Evolutionary conservation across 192 early-diverging fungal genomes (phyloP).

Genomic region (Coemansia sp.): DNA sequence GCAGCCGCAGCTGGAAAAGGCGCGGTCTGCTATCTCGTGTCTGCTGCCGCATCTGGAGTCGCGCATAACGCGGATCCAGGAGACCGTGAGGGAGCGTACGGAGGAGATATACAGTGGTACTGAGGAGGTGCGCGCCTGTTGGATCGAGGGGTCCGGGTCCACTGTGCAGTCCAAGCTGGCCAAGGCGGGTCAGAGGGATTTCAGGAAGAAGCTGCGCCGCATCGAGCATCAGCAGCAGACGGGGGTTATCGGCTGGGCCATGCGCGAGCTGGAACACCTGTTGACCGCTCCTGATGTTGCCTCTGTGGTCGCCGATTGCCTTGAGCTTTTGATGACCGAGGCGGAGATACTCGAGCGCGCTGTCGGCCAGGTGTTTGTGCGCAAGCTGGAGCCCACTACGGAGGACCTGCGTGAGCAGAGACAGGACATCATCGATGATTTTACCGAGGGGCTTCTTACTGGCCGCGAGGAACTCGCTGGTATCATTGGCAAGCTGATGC

Average conservation of each 20-base stretch:
- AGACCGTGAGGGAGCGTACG: constrained; percentile 48
- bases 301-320: constrained; percentile 55
- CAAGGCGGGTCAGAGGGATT: constrained; percentile 64
- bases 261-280: constrained; percentile 57
- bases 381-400: constrained; percentile 56
- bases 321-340: constrained; percentile 72
- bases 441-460: constrained; percentile 65
- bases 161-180: constrained; percentile 58
- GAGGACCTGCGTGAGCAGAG: constrained; percentile 53
- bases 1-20: constrained; percentile 42
- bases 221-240: constrained; percentile 61
- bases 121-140: constrained; percentile 27
- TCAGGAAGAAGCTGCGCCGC: constrained; percentile 61
- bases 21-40: constrained; percentile 35
- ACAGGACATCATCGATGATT: constrained; percentile 63
- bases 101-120: constrained; percentile 44
- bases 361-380: constrained; percentile 58
- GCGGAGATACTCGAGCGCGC: constrained; percentile 68
- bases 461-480: constrained; percentile 69
- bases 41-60: constrained; percentile 46
- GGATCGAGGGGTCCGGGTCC: constrained; percentile 52
- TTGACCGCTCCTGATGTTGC: constrained; percentile 60
- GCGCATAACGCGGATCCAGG: constrained; percentile 45
- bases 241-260: constrained; percentile 57
- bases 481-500: constrained; percentile 67